phyloP scores from a whole-genome alignment of 1,139 yeast genomes.

The Candida sp. region DNA sequence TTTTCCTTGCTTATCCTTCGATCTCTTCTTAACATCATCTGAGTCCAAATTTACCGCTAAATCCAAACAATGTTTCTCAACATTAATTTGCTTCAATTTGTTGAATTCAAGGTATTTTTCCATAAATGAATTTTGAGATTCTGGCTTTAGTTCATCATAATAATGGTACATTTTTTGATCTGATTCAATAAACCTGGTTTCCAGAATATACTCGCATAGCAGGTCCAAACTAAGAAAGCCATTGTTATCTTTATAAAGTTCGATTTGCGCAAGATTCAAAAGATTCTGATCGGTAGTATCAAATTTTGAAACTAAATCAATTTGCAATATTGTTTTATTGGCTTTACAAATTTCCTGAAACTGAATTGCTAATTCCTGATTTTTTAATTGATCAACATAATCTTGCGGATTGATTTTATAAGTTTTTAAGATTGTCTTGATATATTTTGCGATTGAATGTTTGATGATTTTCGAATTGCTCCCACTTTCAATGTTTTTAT shows the following conservation, averaged over 20 bases:
- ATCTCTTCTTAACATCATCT: constrained; percentile 6
- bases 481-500: background rate
- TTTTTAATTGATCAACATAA: background rate
- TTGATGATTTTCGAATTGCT: constrained; percentile 1
- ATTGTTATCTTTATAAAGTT: constrained; percentile 12
- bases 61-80: constrained; percentile 15
- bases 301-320: background rate
- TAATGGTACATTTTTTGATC: constrained; percentile 14
- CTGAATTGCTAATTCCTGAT: constrained; percentile 2
- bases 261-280: constrained; percentile 8
- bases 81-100: constrained; percentile 18
- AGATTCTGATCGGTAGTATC: constrained; percentile 3
- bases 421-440: constrained; percentile 1
- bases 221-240: constrained; percentile 17
- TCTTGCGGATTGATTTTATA: constrained; percentile 3
- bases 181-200: constrained; percentile 9
- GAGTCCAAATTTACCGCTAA: constrained; percentile 1
- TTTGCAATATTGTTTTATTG: constrained; percentile 1
- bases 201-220: constrained; percentile 19
- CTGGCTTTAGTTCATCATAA: constrained; percentile 12
- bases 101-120: constrained; percentile 21
- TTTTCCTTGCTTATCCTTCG: background rate
- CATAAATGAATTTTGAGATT: constrained; percentile 16
- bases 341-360: constrained; percentile 6
- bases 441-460: constrained; percentile 7